These are phyloP conservation scores for Phytophthora hibernalis DNA, from an alignment of 352 stramenopile genomes.

Conservation along the genomic window DNA sequence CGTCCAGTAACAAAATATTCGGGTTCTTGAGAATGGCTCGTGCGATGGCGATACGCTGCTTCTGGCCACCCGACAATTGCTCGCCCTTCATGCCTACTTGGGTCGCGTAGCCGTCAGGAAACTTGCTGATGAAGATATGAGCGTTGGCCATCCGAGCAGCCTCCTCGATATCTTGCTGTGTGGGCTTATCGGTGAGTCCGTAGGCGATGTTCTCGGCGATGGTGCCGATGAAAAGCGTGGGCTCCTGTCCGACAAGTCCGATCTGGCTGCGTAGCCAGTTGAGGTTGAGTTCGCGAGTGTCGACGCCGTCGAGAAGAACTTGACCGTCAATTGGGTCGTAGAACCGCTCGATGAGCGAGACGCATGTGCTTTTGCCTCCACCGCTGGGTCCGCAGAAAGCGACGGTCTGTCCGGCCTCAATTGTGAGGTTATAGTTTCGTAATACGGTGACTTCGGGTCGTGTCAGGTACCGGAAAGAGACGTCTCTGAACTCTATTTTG, in stretches of 20 bases:
- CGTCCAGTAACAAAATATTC: slow-evolving; percentile 16
- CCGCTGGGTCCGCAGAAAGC: slow-evolving; percentile 61
- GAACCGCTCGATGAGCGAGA: slow-evolving; percentile 63
- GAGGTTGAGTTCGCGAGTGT: slow-evolving; percentile 75
- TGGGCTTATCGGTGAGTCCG: slow-evolving; percentile 43
- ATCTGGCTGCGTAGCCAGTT: slow-evolving; percentile 61
- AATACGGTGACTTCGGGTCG: slow-evolving; percentile 73
- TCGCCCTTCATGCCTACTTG: slow-evolving; percentile 94
- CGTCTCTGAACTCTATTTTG: slow-evolving; percentile 61
- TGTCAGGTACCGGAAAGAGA: slow-evolving; percentile 79
- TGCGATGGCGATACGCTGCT: slow-evolving; percentile 92
- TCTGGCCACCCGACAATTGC: slow-evolving; percentile 74
- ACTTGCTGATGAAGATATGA: slow-evolving; percentile 90
- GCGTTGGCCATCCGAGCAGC: slow-evolving; percentile 93
- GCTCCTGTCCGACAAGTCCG: slow-evolving; percentile 67
- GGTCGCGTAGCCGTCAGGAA: slow-evolving; percentile 93
- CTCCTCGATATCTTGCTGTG: slow-evolving; percentile 71
- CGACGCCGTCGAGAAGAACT: slow-evolving; percentile 79
- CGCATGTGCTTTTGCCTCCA: slow-evolving; percentile 53
- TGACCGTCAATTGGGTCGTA: slow-evolving; percentile 62
- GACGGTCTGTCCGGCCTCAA: slow-evolving; percentile 68
- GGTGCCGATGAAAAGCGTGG: slow-evolving; percentile 64
- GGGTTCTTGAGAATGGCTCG: slow-evolving; percentile 71
- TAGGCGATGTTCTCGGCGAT: slow-evolving; percentile 71
- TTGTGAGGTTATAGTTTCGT: slow-evolving; percentile 80